Conservation (phyloP, 2,329 filamentous ascomycete genomes). For the Penicillium sp. region DNA sequence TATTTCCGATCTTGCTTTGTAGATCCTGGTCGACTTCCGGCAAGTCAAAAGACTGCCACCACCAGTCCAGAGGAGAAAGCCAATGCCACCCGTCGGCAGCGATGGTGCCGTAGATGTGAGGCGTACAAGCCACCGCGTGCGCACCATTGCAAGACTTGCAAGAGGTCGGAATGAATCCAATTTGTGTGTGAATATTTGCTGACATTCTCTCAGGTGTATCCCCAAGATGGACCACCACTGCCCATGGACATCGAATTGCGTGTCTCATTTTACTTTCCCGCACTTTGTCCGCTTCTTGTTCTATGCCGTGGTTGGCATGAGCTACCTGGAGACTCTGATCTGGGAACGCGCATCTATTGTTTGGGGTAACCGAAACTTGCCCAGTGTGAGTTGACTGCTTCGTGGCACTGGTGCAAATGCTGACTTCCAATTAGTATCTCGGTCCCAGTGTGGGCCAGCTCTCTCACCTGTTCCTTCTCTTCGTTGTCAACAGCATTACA, state of each 20-base stretch:
- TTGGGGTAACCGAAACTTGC: constrained; percentile 53
- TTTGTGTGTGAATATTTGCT: constrained; percentile 1
- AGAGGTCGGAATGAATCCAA: constrained; percentile 43
- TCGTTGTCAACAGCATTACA: constrained; percentile 52
- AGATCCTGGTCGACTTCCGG: constrained; percentile 53
- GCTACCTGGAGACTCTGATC: constrained; percentile 53
- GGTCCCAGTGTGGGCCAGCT: constrained; percentile 53
- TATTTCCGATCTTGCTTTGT: constrained; percentile 57
- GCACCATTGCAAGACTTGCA: constrained; percentile 61
- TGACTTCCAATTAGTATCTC: constrained; percentile 47
- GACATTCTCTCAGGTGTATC: constrained; percentile 47
- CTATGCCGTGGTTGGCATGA: constrained; percentile 55
- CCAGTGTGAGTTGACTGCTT: constrained; percentile 46
- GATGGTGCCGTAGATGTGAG: constrained; percentile 60
- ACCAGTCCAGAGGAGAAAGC: constrained; percentile 18
- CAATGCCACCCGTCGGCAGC: constrained; percentile 28
- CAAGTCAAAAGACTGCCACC: constrained; percentile 33
- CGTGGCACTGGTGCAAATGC: neutral
- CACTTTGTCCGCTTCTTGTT: constrained; percentile 61
- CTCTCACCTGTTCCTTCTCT: constrained; percentile 51
- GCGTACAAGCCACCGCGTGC: constrained; percentile 57
- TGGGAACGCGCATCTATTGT: constrained; percentile 49
- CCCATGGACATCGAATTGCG: constrained; percentile 62
- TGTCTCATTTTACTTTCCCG: constrained; percentile 60
- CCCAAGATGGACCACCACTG: constrained; percentile 65